Base-by-base conservation (phyloP, 108 stramenopile species). In the Cyclotella distinguenda region DNA sequence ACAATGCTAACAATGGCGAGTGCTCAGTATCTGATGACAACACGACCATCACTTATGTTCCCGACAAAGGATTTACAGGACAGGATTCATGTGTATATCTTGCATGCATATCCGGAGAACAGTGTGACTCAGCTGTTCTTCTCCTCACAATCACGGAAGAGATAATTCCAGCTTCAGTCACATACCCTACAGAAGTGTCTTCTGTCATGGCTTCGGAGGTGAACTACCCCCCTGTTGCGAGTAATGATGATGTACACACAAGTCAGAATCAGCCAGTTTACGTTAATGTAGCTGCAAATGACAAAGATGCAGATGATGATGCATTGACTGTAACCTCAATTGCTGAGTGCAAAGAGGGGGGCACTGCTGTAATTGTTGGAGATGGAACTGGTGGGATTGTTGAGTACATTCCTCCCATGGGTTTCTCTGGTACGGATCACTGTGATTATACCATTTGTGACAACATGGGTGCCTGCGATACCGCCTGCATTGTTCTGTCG, bases 341-440 rank as follows among this genome's bases (percentile, higher is more conserved):
- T 32, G 16, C 15, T 6, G 9, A 46, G 21, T 62, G 61, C 46
- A 48, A 48, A 18, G 47, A 47, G 19, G 61, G 61, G 27, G 61
- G 61, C 13, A 35, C 30, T 19, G 23, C 49, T 48, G 31, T 39
- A 4, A 35, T 62, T n/a, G 18, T 50, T 27, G 50, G 50, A 4
- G 50, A 51, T 39, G 63, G 63, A 23, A 52, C 47, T 38, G 63
- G 50, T 64, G 63, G 63, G 6, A 27, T 64, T 51, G 63, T 64
- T 3, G 18, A 47, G 18, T 64, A 64, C 38, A 52, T 38, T n/a
- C 63, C 63, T 2, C 15, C 50, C 8, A 13, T 8, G 1, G 63
- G 34, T 12, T 50, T 64, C 30, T 38, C 1, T 51, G 63, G 63
- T 12, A 5, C 4, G 5, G 63, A 64, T 23, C 32, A 36, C 48